These are phyloP conservation scores for Aquilaria yunnanensis DNA, from an alignment of 345 rosid species.

Conservation along the genomic window DNA sequence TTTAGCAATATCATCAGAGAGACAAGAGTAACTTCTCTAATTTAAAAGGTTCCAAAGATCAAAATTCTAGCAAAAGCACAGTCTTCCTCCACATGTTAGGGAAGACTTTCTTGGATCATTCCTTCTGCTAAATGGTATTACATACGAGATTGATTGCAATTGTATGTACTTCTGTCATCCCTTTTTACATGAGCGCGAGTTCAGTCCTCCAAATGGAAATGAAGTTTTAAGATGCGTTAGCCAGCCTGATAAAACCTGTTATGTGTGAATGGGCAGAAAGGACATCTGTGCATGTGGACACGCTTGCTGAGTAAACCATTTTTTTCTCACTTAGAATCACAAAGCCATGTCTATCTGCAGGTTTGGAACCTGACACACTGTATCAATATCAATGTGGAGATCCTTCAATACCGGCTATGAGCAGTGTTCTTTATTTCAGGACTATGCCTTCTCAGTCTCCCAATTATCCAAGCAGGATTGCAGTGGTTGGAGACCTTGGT, in stretches of 20 bases:
- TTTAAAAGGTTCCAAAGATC: no score
- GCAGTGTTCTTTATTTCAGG: constrained; percentile 35
- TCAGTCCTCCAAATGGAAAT: neutral
- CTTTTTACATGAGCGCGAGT: no score
- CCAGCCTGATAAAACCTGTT: no score
- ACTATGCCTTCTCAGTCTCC: constrained; percentile 65
- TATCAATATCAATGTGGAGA: constrained; percentile 75
- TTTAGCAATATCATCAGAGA: no score
- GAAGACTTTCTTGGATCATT: no score
- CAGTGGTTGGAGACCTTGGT: constrained; percentile 77
- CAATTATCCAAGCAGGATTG: constrained; percentile 61
- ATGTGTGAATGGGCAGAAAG: neutral
- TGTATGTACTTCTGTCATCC: no score
- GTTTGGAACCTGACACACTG: constrained; percentile 46
- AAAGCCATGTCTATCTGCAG: constrained; percentile 22
- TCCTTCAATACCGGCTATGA: constrained; percentile 55
- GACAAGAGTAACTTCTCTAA: no score
- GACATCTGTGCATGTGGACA: neutral
- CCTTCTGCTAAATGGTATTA: no score
- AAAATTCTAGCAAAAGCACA: no score
- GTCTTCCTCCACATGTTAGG: no score
- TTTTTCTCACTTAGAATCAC: neutral
- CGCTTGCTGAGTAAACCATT: neutral
- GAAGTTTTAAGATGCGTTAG: neutral
- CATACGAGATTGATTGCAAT: no score